Conservation (phyloP, 192 early-diverging fungal genomes). For the Coemansia sp. region DNA sequence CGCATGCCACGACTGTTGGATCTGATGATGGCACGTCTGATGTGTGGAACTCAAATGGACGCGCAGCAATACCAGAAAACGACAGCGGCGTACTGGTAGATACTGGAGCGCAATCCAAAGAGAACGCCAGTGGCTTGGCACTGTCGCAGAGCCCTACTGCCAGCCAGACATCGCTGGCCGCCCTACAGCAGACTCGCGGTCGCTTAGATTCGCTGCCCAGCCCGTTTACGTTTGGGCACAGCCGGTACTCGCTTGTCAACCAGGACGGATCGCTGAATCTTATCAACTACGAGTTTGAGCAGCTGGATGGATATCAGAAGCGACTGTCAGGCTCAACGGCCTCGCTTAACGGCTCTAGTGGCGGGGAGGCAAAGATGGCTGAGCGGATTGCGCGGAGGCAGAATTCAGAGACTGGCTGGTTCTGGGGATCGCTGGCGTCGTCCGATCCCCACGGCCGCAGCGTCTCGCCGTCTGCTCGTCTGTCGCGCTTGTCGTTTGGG, state of each 20-base stretch:
- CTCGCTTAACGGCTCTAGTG: background rate
- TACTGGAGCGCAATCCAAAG: background rate
- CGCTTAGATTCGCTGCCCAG: slow-evolving; percentile 25
- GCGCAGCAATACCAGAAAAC: slow-evolving; percentile 18
- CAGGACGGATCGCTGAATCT: slow-evolving; percentile 54
- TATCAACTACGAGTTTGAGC: slow-evolving; percentile 44
- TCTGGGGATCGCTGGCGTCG: slow-evolving; percentile 25
- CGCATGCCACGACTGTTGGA: background rate
- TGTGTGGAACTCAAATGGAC: slow-evolving; percentile 8
- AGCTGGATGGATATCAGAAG: slow-evolving; percentile 53
- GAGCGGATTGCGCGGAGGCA: slow-evolving; percentile 33
- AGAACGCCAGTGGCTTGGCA: background rate
- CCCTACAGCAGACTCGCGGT: background rate
- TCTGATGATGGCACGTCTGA: slow-evolving; percentile 4
- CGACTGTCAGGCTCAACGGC: slow-evolving; percentile 23
- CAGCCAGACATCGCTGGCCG: slow-evolving; percentile 29
- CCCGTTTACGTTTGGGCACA: slow-evolving; percentile 54
- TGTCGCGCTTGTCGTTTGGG: background rate
- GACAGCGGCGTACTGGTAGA: slow-evolving; percentile 48
- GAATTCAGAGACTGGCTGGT: slow-evolving; percentile 25
- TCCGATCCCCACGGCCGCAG: background rate
- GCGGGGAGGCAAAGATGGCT: slow-evolving; percentile 21
- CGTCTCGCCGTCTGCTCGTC: background rate
- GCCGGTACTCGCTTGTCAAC: slow-evolving; percentile 55
- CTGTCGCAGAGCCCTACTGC: slow-evolving; percentile 9